These are phyloP conservation scores for Kluyveromyces nonfermentans DNA, from an alignment of 805 yeast species.

Conservation along the genomic window DNA sequence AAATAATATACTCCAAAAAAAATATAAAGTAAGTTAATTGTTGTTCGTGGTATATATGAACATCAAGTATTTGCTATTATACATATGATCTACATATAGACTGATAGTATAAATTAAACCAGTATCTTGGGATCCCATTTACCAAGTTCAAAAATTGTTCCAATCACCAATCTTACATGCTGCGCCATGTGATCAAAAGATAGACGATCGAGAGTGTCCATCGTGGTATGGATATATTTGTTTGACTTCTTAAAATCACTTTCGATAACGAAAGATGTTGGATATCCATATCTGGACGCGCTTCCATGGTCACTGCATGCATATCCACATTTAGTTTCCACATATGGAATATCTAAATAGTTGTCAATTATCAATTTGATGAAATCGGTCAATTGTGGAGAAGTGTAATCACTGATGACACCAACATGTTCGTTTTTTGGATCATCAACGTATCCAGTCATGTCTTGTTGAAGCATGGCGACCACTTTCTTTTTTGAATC, in stretches of 20 bases:
- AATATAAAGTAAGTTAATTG: background rate
- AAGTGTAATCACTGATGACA: constrained; percentile 64
- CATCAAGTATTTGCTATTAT: background rate
- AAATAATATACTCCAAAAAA: background rate
- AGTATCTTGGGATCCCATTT: constrained; percentile 12
- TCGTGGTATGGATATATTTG: constrained; percentile 64
- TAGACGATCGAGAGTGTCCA: constrained; percentile 75
- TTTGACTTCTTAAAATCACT: constrained; percentile 54
- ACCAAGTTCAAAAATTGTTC: constrained; percentile 61
- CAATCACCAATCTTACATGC: constrained; percentile 70
- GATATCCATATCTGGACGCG: constrained; percentile 74
- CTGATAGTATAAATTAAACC: background rate
- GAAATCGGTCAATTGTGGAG: constrained; percentile 45
- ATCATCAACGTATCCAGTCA: constrained; percentile 70
- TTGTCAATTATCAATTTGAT: constrained; percentile 49
- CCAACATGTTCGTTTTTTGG: constrained; percentile 60
- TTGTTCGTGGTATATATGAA: background rate
- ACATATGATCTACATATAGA: background rate
- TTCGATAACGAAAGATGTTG: constrained; percentile 77
- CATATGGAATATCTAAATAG: constrained; percentile 61
- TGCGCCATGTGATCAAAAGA: constrained; percentile 72
- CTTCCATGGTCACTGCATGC: constrained; percentile 93
- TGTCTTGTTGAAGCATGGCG: constrained; percentile 89
- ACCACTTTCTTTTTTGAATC: constrained; percentile 42
- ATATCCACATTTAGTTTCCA: constrained; percentile 77